A percentile compares a stretch with the other conserved stretches of the same genome.
These are phyloP conservation scores for Nicotiana otophora DNA, from an alignment of 257 asterid genomes.

Conservation along the genomic window DNA sequence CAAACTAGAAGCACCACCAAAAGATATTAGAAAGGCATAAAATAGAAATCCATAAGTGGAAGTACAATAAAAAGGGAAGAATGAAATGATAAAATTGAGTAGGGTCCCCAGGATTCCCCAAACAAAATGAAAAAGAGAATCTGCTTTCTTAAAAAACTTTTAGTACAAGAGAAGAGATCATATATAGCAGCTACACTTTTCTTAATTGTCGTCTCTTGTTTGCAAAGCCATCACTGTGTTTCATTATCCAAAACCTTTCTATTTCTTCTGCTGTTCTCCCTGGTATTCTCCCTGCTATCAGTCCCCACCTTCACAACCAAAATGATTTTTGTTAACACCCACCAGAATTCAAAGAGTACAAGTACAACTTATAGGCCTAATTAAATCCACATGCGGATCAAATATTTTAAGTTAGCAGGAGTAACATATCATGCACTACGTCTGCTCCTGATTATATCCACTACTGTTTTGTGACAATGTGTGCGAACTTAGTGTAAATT, in stretches of 20 bases:
- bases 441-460: neutral
- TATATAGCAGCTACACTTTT: neutral
- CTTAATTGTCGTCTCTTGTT: slow-evolving; percentile 10
- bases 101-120: neutral
- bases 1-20: neutral
- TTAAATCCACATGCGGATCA: neutral
- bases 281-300: slow-evolving; percentile 71
- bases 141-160: neutral
- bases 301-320: slow-evolving; percentile 42
- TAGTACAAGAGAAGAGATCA: neutral
- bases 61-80: neutral
- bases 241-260: slow-evolving; percentile 65
- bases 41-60: neutral
- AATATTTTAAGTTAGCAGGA: neutral
- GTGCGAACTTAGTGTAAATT: neutral
- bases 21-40: neutral
- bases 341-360: neutral
- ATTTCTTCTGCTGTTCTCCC: slow-evolving; percentile 57
- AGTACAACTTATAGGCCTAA: neutral
- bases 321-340: neutral
- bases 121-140: slow-evolving; percentile 9
- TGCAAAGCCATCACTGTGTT: slow-evolving; percentile 26
- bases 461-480: neutral
- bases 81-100: neutral
- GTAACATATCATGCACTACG: no score